A percentile compares a stretch with the other conserved stretches of the same genome.
These are phyloP conservation scores for Talaromyces piceae DNA, from an alignment of 2,329 filamentous ascomycete species.

Conservation along the genomic window DNA sequence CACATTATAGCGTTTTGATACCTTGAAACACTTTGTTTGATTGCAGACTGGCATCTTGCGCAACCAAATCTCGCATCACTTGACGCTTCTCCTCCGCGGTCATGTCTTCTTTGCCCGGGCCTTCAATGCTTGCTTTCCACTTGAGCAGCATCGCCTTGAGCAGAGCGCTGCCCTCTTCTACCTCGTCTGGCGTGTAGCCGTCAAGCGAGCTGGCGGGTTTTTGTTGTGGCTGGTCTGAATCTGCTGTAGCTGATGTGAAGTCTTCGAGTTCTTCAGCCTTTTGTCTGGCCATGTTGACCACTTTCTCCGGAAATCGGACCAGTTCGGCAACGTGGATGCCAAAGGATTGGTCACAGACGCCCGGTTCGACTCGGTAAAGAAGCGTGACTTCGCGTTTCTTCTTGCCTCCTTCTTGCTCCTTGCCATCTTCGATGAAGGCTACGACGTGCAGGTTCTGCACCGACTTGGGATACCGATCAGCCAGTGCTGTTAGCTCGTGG, in stretches of 20 bases:
- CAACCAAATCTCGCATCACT: slow-evolving; percentile 72
- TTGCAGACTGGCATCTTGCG: slow-evolving; percentile 58
- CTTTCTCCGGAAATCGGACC: slow-evolving; percentile 92
- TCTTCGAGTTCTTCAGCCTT: slow-evolving; percentile 98
- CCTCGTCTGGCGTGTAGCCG: slow-evolving; percentile 69
- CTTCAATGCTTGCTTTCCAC: slow-evolving; percentile 74
- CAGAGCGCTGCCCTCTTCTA: slow-evolving; percentile 78
- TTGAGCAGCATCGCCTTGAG: slow-evolving; percentile 73
- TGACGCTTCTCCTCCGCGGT: slow-evolving; percentile 69
- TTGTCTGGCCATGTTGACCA: slow-evolving; percentile 97
- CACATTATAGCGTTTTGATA: slow-evolving; percentile 36
- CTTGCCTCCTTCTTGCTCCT: slow-evolving; percentile 35
- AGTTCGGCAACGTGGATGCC: slow-evolving; percentile 97
- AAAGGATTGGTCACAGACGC: slow-evolving; percentile 94
- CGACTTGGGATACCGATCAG: slow-evolving; percentile 69
- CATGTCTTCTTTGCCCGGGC: slow-evolving; percentile 48
- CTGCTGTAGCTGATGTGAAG: slow-evolving; percentile 46
- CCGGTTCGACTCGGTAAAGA: slow-evolving; percentile 91
- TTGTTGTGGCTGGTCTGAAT: slow-evolving; percentile 39
- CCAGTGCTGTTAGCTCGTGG: slow-evolving; percentile 89
- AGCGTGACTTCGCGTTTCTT: slow-evolving; percentile 78
- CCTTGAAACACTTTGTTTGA: slow-evolving; percentile 48
- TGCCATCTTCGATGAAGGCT: slow-evolving; percentile 66
- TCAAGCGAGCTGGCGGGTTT: slow-evolving; percentile 29
- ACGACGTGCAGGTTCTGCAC: slow-evolving; percentile 94